phyloP scores from a whole-genome alignment of 2,329 filamentous ascomycete species.

The Microcyclospora tardicrescens region DNA sequence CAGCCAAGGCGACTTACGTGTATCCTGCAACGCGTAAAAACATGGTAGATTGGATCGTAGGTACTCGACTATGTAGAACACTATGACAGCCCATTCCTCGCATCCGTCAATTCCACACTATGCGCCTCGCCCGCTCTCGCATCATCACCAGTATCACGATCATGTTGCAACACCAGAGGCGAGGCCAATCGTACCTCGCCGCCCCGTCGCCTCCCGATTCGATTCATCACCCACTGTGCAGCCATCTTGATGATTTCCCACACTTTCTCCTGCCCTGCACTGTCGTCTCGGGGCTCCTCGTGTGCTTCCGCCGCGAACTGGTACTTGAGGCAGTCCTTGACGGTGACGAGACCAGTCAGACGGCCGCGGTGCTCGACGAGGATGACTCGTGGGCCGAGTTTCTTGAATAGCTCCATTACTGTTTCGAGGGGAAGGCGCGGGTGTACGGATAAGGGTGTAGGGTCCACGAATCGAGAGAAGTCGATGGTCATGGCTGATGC shows the following conservation, averaged over 20 bases:
- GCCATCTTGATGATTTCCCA: constrained; percentile 36
- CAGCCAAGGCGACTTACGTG: too few species aligned
- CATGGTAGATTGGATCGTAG: too few species aligned
- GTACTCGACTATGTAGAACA: too few species aligned
- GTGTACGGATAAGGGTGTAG: constrained; percentile 80
- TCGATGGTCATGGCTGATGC: constrained; percentile 52
- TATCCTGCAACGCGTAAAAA: too few species aligned
- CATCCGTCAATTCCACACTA: too few species aligned
- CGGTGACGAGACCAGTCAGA: constrained; percentile 74
- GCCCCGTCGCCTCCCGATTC: too few species aligned
- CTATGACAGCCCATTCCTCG: too few species aligned
- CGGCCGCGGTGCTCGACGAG: constrained; percentile 81
- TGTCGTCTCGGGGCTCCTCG: constrained; percentile 55
- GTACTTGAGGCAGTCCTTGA: constrained; percentile 94
- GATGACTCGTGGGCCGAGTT: constrained; percentile 88
- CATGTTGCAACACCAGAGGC: too few species aligned
- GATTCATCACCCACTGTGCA: constrained; percentile 14
- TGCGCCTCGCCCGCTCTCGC: too few species aligned
- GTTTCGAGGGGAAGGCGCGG: constrained; percentile 86
- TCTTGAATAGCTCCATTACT: constrained; percentile 97
- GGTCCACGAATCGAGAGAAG: constrained; percentile 77
- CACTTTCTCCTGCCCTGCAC: constrained; percentile 50
- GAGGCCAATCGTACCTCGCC: too few species aligned
- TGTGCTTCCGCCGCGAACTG: constrained; percentile 91
- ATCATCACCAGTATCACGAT: too few species aligned